Conservation (phyloP, 441 rosid species). For the Populus tomentosa region DNA sequence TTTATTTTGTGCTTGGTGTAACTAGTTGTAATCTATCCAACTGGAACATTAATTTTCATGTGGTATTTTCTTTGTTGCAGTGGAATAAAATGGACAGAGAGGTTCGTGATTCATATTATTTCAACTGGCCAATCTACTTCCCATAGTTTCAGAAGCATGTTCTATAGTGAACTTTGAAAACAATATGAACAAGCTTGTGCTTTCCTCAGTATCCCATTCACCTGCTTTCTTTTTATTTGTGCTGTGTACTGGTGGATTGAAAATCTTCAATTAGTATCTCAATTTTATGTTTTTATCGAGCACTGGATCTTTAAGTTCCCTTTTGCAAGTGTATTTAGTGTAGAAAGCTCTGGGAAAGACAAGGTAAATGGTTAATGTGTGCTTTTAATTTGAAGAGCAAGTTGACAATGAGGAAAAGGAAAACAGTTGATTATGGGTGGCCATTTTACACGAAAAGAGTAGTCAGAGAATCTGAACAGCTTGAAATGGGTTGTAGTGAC, state of each 20-base stretch:
- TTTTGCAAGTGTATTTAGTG: background rate
- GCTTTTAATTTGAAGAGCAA: background rate
- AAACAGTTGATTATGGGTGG: too few relatives aligned
- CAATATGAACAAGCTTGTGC: background rate
- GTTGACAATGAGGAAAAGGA: too few relatives aligned
- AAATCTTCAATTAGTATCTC: background rate
- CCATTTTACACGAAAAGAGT: too few relatives aligned
- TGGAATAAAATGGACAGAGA: conserved; percentile 82
- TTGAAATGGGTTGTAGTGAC: too few relatives aligned
- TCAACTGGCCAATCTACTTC: conserved; percentile 82
- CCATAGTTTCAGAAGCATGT: conserved; percentile 29
- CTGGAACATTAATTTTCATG: background rate
- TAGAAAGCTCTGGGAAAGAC: background rate
- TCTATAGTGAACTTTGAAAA: background rate
- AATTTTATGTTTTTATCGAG: background rate
- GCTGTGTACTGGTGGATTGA: conserved; percentile 4
- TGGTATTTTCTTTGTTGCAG: conserved; percentile 38
- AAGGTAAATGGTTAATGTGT: background rate
- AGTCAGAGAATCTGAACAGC: too few relatives aligned
- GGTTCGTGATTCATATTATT: conserved; percentile 59
- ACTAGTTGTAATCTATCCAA: background rate
- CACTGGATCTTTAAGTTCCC: background rate
- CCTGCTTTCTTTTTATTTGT: background rate
- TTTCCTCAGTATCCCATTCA: background rate
- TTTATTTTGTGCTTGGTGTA: background rate